Conservation (phyloP, 2,329 filamentous ascomycete species). For the Microsporum audouinii region DNA sequence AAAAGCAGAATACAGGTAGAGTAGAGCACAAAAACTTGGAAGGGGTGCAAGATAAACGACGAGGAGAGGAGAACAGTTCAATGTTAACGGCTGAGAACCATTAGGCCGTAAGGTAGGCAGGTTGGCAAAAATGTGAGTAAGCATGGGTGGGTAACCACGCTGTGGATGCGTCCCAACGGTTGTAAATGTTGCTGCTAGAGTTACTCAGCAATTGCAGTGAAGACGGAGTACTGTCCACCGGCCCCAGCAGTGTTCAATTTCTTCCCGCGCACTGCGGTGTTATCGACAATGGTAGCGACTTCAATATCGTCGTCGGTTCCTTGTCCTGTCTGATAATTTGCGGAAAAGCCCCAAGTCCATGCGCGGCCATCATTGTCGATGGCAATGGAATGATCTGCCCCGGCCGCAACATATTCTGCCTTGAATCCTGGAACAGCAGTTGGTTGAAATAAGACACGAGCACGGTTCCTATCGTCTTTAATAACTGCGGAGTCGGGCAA, state of each 20-base stretch:
- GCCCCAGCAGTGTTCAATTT: conserved; percentile 67
- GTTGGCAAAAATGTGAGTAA: not conserved
- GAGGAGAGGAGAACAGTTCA: not conserved
- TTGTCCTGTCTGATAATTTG: conserved; percentile 69
- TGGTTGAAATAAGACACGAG: conserved; percentile 62
- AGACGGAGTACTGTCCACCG: conserved; percentile 62
- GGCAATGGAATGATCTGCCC: conserved; percentile 62
- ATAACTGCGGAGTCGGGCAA: conserved; percentile 50
- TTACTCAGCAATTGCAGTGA: conserved; percentile 13
- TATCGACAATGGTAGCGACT: conserved; percentile 68
- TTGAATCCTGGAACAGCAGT: conserved; percentile 49
- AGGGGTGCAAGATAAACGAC: too few relatives aligned
- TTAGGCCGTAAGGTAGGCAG: not conserved
- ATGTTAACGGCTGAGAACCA: not conserved
- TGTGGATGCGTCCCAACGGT: not conserved
- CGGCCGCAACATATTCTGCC: conserved; percentile 48
- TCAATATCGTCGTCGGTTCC: conserved; percentile 69
- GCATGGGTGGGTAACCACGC: not conserved
- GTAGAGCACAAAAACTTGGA: too few relatives aligned
- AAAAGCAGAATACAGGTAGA: too few relatives aligned
- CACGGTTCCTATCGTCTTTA: conserved; percentile 51
- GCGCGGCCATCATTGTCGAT: conserved; percentile 58
- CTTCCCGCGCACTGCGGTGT: conserved; percentile 65
- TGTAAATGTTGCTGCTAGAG: not conserved
- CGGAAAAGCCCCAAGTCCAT: conserved; percentile 70